phyloP scores from a whole-genome alignment of 2,329 filamentous ascomycete species.

The Penicillium sp. region DNA sequence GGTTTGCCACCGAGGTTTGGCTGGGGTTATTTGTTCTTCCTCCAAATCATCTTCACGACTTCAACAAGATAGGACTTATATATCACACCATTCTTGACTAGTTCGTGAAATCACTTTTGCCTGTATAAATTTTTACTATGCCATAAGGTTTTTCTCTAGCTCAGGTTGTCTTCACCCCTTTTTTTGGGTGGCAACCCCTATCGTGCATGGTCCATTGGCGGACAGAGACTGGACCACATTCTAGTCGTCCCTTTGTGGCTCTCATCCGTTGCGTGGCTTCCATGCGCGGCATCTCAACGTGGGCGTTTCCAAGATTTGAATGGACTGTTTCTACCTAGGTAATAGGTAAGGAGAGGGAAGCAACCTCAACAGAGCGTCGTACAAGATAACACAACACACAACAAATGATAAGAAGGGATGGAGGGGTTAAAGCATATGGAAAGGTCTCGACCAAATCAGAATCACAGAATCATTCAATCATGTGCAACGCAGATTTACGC shows the following conservation, averaged over 20 bases:
- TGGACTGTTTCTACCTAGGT: slow-evolving; percentile 42
- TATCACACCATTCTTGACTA: not conserved
- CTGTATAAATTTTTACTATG: slow-evolving; percentile 11
- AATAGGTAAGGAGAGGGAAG: slow-evolving; percentile 1
- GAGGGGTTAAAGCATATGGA: not conserved
- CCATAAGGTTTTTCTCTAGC: slow-evolving; percentile 30
- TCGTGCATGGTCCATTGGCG: slow-evolving; percentile 62
- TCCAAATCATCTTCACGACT: not conserved
- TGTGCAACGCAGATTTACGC: slow-evolving; percentile 1
- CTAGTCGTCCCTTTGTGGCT: slow-evolving; percentile 80
- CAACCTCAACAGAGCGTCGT: not conserved
- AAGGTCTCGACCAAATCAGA: not conserved
- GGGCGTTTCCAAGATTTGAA: slow-evolving; percentile 61
- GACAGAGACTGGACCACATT: slow-evolving; percentile 66
- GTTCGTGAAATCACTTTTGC: too few species aligned
- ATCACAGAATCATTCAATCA: not conserved
- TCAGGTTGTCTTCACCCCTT: slow-evolving; percentile 27
- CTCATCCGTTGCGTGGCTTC: slow-evolving; percentile 61
- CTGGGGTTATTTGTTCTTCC: too few species aligned
- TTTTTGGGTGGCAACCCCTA: slow-evolving; percentile 28
- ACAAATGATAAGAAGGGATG: not conserved
- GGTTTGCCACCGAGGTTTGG: not conserved
- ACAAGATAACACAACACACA: not conserved
- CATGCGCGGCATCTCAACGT: slow-evolving; percentile 81
- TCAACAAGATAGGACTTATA: not conserved